Evolutionary conservation across 140 eudicot species (phyloP).

Genomic region (Flaveria floridana): DNA sequence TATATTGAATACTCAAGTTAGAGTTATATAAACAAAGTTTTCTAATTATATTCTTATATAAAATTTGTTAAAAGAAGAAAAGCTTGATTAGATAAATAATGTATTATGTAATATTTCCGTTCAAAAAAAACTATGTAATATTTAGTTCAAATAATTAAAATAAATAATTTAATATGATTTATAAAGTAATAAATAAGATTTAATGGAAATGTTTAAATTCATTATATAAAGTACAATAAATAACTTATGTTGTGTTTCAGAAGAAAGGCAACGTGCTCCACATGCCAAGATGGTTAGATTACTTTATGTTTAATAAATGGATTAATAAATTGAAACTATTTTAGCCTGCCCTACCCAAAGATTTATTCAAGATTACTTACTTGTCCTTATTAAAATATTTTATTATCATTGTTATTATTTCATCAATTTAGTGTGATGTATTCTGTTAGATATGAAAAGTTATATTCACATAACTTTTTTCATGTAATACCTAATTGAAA

Average conservation of each 20-base stretch:
- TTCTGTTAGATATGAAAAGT: not conserved
- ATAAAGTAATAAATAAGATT: not conserved
- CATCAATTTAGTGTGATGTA: not conserved
- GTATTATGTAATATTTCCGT: not conserved
- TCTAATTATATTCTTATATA: no score
- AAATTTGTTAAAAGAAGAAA: not conserved
- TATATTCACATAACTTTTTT: not conserved
- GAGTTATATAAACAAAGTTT: not conserved
- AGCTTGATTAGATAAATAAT: not conserved
- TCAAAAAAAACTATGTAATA: no score
- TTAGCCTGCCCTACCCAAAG: slow-evolving; percentile 8
- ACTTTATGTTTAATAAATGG: not conserved
- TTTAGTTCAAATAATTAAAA: no score
- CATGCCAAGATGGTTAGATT: not conserved
- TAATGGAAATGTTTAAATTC: no score
- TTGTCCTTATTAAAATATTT: not conserved
- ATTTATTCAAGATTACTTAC: slow-evolving; percentile 8
- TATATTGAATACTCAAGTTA: not conserved
- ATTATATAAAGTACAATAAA: not conserved
- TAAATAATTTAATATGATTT: not conserved
- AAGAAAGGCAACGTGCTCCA: not conserved
- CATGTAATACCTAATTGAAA: not conserved
- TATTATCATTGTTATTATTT: not conserved
- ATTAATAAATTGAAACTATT: not conserved
- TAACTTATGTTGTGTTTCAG: not conserved